Evolutionary conservation across 352 stramenopile genomes (phyloP), one percentile per base, ranked within the genome.

Genomic region (Phytophthora sansomeana): DNA sequence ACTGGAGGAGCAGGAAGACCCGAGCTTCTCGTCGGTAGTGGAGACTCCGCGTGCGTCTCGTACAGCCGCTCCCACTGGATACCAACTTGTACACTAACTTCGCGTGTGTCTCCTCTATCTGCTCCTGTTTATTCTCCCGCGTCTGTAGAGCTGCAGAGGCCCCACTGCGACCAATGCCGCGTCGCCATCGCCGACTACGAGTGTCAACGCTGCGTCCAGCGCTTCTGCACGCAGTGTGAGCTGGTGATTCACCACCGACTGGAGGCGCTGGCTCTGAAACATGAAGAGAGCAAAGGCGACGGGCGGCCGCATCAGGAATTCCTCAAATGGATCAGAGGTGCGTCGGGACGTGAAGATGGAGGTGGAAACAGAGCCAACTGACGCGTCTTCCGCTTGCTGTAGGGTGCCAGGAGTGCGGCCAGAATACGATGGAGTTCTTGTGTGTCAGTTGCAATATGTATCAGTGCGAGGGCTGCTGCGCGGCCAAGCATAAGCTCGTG

Each of bases 381-480:
- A 68, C 14, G 17, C 60, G 14, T 46, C 24, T 48, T 19, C 35
- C 26, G 19, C 7, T 49, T 42, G 11, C 39, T 63, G 17, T 33
- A 93, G 84, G 72, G 29, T 93, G 84, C 38, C 72, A 89, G 21
- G 70, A 73, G 7, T 93, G 84, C 44, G 61, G 70, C 6, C 58
- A 72, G 10, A 78, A 77, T 9, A 54, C 38, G 1, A 52, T 77
- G 29, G 78, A 87, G 21, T 91, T 93, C 13, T 78, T 82, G 33
- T 93, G 85, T 50, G 14, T 77, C 2, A 73, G 74, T 30, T 93
- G 85, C 63, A 68, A 74, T 24, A 64, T 51, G 41, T 83, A 87
- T 58, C 77, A 89, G 58, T 93, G 85, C 28, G 73, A 87, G n/a
- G 33, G 33, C 4, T 93, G 85, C 69, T 91, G 81, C 56, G 65